Evolutionary conservation across 2,329 filamentous ascomycete genomes (phyloP), one percentile per base, ranked within the genome.

Genomic region (Emericellopsis cladophorae): DNA sequence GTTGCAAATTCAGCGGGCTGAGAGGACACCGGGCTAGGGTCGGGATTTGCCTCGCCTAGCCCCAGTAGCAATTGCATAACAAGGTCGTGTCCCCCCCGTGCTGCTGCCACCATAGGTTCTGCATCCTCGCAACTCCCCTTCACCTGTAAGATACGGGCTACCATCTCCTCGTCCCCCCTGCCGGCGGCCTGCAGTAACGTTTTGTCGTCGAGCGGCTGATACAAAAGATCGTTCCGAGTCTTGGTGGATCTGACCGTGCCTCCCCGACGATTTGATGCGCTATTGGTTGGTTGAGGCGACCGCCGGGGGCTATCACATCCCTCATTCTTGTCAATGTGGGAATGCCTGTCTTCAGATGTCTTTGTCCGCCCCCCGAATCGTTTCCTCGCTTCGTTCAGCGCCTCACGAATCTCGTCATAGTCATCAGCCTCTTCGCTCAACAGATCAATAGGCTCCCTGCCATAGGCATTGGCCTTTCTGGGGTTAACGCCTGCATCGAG

Each of bases 401-500:
- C 72, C 12, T 68, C 73, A 41, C 85, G 79, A 33, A 95, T 92
- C 45, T 88, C 84, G 14, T 79, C 74, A n/a, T 78, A 80, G 45
- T 92, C 81, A 4, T 93, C 84, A 8, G 77, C 67, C 34, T 89
- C 81, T 8, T 80, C 73, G 26, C 76, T 77, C 10, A 95, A 76
- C 42, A 92, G 74, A 49, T 95, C 89, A 26, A 95, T 74, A 1
- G 92, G 90, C 53, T 95, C 87, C 54, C 95, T 83, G 5, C 92
- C 92, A 51, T 88, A 83, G n/a, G 86, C 80, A 55, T 96, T 95
- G 37, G 88, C 81, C 49, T 88, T 84, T 39, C 88, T 80, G 38
- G 92, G 92, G 54, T 98, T 93, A 11, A 94, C 90, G 10, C 89
- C 90, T 42, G 89, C 82, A 42, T 83, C 77, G 3, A 98, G 68